Conservation (phyloP, 306 rosid species). For the Mimosa pudica region DNA sequence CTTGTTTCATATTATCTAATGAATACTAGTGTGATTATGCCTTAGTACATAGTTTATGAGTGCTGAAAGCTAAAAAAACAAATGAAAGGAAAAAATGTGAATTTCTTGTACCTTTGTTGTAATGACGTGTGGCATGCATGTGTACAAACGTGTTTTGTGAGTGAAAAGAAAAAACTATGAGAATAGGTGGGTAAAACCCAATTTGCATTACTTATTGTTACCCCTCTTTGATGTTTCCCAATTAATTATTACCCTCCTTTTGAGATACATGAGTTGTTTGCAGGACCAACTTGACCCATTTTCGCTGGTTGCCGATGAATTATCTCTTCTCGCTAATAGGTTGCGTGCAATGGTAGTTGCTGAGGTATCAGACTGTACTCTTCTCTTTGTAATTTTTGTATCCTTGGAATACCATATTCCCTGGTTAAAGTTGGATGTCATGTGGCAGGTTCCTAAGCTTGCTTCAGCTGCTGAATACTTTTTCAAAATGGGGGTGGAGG, state of each 20-base stretch:
- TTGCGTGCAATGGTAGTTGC: conserved; percentile 80
- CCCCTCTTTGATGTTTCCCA: neutral
- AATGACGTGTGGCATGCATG: neutral
- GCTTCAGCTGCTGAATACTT: conserved; percentile 94
- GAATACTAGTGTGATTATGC: neutral
- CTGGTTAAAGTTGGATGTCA: conserved; percentile 31
- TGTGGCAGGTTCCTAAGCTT: conserved; percentile 91
- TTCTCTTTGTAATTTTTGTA: conserved; percentile 16
- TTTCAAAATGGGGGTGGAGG: conserved; percentile 95
- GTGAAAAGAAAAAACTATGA: neutral
- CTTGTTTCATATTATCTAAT: neutral
- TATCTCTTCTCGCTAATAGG: conserved; percentile 74
- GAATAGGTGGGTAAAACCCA: neutral
- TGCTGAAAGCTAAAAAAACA: neutral
- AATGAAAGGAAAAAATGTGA: neutral
- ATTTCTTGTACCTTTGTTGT: too few relatives aligned
- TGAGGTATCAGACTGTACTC: conserved; percentile 60
- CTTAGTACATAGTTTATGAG: neutral
- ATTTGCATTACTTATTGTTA: conserved; percentile 6
- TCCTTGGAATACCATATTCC: conserved; percentile 14
- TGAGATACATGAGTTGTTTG: conserved; percentile 31
- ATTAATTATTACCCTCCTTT: conserved; percentile 9
- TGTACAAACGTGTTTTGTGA: neutral
- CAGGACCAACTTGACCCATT: conserved; percentile 91
- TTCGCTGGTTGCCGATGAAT: conserved; percentile 89